Conservation (phyloP, 495 filamentous ascomycete genomes). For the Thozetella sp. region DNA sequence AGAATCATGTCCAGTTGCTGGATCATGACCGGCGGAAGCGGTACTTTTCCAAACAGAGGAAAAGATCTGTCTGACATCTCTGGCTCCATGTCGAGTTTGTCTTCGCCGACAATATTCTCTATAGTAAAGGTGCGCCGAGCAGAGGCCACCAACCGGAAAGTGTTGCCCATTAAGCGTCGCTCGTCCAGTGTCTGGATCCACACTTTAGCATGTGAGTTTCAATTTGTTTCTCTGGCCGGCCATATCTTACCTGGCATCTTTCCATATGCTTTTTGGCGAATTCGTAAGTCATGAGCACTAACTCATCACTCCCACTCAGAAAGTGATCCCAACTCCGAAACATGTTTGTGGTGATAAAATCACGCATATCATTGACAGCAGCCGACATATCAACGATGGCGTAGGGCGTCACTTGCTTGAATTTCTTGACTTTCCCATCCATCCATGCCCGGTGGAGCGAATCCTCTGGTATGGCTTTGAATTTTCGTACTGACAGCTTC, state of each 20-base stretch:
- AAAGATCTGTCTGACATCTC: conserved; percentile 25
- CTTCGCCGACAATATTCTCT: conserved; percentile 33
- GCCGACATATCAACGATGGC: conserved; percentile 18
- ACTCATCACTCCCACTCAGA: conserved; percentile 10
- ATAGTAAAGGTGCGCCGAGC: conserved; percentile 33
- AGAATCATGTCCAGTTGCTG: conserved; percentile 40
- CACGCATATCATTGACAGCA: conserved; percentile 7
- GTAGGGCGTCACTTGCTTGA: conserved; percentile 11
- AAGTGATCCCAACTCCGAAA: conserved; percentile 9
- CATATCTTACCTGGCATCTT: conserved; percentile 6
- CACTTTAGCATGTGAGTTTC: background rate
- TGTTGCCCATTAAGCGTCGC: conserved; percentile 24
- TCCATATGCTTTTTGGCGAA: conserved; percentile 14
- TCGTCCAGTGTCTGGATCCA: conserved; percentile 15
- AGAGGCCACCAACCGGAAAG: conserved; percentile 34
- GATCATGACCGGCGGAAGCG: conserved; percentile 40
- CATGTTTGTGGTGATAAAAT: conserved; percentile 11
- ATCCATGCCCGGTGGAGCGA: conserved; percentile 17
- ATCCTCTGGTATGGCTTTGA: conserved; percentile 16
- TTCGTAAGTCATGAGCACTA: conserved; percentile 16
- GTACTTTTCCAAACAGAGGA: conserved; percentile 33
- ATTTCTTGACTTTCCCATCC: conserved; percentile 15
- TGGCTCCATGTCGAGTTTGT: conserved; percentile 31
- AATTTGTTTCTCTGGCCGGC: background rate
- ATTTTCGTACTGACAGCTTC: conserved; percentile 16